Conservation (phyloP, 2,329 filamentous ascomycete genomes). For the Fusarium veterinarium region DNA sequence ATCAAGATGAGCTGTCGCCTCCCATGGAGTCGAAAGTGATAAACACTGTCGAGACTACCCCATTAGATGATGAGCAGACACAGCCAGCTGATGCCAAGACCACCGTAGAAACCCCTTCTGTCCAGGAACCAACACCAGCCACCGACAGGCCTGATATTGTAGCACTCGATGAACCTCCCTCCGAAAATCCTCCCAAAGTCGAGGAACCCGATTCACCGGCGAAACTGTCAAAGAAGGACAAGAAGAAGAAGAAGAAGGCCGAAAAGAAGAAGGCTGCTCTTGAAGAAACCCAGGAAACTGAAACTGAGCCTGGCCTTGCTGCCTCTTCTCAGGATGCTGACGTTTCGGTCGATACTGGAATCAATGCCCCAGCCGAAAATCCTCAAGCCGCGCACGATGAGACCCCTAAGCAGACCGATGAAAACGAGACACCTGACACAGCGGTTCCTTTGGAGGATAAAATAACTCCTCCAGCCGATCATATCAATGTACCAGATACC, state of each 20-base stretch:
- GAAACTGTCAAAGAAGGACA: conserved; percentile 51
- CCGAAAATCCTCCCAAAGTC: conserved; percentile 23
- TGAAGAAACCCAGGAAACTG: conserved; percentile 34
- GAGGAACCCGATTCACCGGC: conserved; percentile 39
- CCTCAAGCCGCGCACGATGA: conserved; percentile 24
- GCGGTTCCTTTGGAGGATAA: conserved; percentile 14
- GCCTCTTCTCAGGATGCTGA: conserved; percentile 27
- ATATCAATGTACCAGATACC: conserved; percentile 32
- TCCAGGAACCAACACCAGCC: conserved; percentile 33
- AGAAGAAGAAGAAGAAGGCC: conserved; percentile 46
- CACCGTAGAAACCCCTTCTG: conserved; percentile 33
- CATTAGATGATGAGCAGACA: conserved; percentile 39
- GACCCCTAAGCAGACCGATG: conserved; percentile 28
- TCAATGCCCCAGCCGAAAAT: conserved; percentile 18
- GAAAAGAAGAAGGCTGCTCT: conserved; percentile 47
- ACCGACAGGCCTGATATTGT: conserved; percentile 19
- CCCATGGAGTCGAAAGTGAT: conserved; percentile 30
- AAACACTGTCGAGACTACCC: conserved; percentile 20
- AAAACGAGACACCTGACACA: conserved; percentile 12
- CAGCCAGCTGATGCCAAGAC: conserved; percentile 43
- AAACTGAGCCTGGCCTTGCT: conserved; percentile 30
- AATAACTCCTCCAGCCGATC: conserved; percentile 15
- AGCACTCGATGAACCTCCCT: conserved; percentile 19
- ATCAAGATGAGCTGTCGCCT: conserved; percentile 15
- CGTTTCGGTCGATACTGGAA: conserved; percentile 19